A percentile compares a stretch with the other conserved stretches of the same genome.
Conservation (phyloP, 495 filamentous ascomycete species). For the Lentithecium fluviatile region DNA sequence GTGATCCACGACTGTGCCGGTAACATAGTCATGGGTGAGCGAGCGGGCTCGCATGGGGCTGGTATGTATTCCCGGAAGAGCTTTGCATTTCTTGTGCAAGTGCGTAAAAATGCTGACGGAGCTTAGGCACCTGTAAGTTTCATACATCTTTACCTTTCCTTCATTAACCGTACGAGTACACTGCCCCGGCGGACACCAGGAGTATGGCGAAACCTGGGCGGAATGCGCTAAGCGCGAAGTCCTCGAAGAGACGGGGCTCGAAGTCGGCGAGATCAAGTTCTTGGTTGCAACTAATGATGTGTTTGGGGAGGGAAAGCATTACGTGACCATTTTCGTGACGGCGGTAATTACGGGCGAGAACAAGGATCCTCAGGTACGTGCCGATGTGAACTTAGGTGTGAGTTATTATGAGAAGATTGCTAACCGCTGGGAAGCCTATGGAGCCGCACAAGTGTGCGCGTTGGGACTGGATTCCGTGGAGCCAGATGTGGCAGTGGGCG, state of each 20-base stretch:
- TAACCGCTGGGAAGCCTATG: conserved; percentile 34
- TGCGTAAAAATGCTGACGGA: not conserved
- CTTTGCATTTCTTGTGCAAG: not conserved
- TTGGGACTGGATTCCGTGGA: conserved; percentile 63
- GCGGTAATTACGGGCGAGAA: conserved; percentile 46
- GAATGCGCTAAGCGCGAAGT: conserved; percentile 63
- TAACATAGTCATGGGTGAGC: conserved; percentile 36
- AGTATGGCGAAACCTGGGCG: conserved; percentile 59
- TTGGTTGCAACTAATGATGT: conserved; percentile 60
- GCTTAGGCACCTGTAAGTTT: conserved; percentile 52
- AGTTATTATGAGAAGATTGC: not conserved
- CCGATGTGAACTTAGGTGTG: conserved; percentile 5
- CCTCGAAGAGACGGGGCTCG: conserved; percentile 65
- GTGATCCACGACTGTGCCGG: conserved; percentile 23
- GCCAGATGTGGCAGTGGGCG: conserved; percentile 40
- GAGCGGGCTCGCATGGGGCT: conserved; percentile 39
- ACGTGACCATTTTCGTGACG: conserved; percentile 63
- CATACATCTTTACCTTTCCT: too few relatives aligned
- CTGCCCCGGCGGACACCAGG: conserved; percentile 68
- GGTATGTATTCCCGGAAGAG: conserved; percentile 24
- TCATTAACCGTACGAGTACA: too few relatives aligned
- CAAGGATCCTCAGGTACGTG: conserved; percentile 52
- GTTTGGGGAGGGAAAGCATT: conserved; percentile 60
- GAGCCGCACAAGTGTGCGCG: conserved; percentile 66
- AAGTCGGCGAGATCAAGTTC: conserved; percentile 49